These are phyloP conservation scores for Helenozyma rhizophorensis DNA, from an alignment of 805 yeast species.

Conservation along the genomic window DNA sequence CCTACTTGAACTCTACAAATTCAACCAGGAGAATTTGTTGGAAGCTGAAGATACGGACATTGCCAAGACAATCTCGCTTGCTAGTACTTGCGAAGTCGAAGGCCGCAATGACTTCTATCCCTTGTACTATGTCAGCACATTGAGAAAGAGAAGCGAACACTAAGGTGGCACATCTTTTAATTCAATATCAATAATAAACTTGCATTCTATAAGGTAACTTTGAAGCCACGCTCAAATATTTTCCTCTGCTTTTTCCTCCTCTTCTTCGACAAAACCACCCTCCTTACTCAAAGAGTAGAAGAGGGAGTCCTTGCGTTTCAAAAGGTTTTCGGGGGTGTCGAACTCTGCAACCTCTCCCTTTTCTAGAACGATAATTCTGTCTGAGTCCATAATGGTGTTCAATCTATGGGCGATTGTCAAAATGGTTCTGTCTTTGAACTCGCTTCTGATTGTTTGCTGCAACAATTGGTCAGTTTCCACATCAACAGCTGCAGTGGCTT, in stretches of 20 bases:
- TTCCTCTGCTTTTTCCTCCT: conserved; percentile 5
- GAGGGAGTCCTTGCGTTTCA: conserved; percentile 60
- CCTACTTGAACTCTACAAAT: conserved; percentile 22
- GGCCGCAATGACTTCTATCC: conserved; percentile 41
- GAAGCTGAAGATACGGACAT: conserved; percentile 13
- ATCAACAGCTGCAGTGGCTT: conserved; percentile 88
- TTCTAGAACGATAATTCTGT: conserved; percentile 70
- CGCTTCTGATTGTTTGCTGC: conserved; percentile 73
- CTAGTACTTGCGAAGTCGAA: conserved; percentile 29
- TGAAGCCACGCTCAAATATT: not conserved
- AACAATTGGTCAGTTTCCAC: conserved; percentile 76
- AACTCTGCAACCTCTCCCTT: conserved; percentile 73
- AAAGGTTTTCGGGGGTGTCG: conserved; percentile 64
- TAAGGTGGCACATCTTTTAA: conserved; percentile 17
- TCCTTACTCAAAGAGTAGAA: conserved; percentile 79
- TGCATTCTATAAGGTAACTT: not conserved
- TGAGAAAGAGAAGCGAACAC: conserved; percentile 64
- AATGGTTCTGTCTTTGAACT: conserved; percentile 72
- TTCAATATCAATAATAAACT: not conserved
- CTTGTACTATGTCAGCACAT: conserved; percentile 43
- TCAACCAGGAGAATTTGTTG: conserved; percentile 18
- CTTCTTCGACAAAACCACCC: conserved; percentile 57
- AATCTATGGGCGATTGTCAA: conserved; percentile 82
- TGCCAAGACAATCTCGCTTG: conserved; percentile 18
- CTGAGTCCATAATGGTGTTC: conserved; percentile 79